Evolutionary conservation across 768 basidiomycete species (phyloP), one percentile per base, ranked within the genome.

Genomic region (Astraeus odoratus): DNA sequence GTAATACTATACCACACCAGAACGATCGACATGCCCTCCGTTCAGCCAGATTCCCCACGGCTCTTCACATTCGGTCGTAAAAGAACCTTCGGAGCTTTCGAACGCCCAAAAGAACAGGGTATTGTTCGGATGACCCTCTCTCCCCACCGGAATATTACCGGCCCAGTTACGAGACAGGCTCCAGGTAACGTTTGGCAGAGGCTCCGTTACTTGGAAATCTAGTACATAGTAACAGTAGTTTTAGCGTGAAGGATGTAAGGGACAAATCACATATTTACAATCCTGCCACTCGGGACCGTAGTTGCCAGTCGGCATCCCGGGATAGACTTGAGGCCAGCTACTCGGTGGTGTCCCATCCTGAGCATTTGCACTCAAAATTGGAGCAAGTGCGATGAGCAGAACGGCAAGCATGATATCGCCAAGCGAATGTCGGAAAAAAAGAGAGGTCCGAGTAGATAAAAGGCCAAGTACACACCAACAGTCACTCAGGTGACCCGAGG

Each of bases 31-130:
- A 39, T 52, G 80, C 79, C 81, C 83, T 64, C 83, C 84, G 48
- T 84, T 83, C 20, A 86, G 58, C 82, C 82, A 86, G 33, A 86
- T 78, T 3, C 75, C 74, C 84, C 84, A 85, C 1, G 84, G 83
- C 16, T 78, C 67, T 12, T 62, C 48, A n/a, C 58, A 56, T 22
- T 36, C 4, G 44, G 56, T 61, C 8, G 77, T 83, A 40, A 86
- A 63, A 2, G 83, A 83, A 5, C 77, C 80, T 15, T 66, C 53
- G 1, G 63, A 59, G 25, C 75, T 76, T 53, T 84, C 81, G 48
- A 80, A 77, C 13, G 72, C 81, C 65, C 74, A 71, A 58, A 83
- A 83, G 64, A 82, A 84, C 13, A 83, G 65, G 0, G 81, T 83
- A 48, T 83, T 64, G 42, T 83, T 82, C 0, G 78, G 78, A 57